phyloP scores from a whole-genome alignment of 805 yeast genomes.

The Debaryomyces maramus region DNA sequence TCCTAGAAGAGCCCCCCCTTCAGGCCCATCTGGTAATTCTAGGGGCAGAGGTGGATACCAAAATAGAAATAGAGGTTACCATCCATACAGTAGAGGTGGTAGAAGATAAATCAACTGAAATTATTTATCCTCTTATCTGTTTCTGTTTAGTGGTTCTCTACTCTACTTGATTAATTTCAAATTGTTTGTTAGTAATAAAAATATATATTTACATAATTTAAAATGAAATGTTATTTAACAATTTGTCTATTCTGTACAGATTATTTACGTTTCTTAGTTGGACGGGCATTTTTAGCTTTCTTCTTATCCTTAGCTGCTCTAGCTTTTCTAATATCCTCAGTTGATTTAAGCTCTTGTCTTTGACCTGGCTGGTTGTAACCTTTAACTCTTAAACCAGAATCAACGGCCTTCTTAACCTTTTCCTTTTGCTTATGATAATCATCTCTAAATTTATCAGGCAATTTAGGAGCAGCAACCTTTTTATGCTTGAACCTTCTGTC shows the following conservation, averaged over 20 bases:
- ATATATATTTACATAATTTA: too few species aligned
- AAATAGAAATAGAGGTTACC: constrained; percentile 38
- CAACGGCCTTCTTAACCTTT: constrained; percentile 78
- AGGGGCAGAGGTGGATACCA: constrained; percentile 34
- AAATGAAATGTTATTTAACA: too few species aligned
- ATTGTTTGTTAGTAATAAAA: too few species aligned
- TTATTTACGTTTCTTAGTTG: constrained; percentile 35
- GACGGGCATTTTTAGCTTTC: constrained; percentile 84
- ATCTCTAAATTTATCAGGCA: constrained; percentile 89
- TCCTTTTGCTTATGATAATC: constrained; percentile 80
- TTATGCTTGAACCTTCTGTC: constrained; percentile 66
- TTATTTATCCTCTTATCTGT: not conserved
- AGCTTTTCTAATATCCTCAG: constrained; percentile 76
- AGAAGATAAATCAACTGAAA: constrained; percentile 19
- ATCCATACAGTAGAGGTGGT: constrained; percentile 46
- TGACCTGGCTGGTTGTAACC: constrained; percentile 56
- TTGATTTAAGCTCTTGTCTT: constrained; percentile 59
- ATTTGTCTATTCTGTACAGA: too few species aligned
- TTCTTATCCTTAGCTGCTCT: constrained; percentile 70
- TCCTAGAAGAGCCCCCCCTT: constrained; percentile 46
- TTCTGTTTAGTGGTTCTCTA: not conserved
- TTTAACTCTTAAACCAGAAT: constrained; percentile 68
- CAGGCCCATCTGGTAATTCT: constrained; percentile 33
- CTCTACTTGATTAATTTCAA: too few species aligned
- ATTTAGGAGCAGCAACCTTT: constrained; percentile 73